Base-by-base conservation (phyloP, 129 eudicot species). In the Apium graveolens region DNA sequence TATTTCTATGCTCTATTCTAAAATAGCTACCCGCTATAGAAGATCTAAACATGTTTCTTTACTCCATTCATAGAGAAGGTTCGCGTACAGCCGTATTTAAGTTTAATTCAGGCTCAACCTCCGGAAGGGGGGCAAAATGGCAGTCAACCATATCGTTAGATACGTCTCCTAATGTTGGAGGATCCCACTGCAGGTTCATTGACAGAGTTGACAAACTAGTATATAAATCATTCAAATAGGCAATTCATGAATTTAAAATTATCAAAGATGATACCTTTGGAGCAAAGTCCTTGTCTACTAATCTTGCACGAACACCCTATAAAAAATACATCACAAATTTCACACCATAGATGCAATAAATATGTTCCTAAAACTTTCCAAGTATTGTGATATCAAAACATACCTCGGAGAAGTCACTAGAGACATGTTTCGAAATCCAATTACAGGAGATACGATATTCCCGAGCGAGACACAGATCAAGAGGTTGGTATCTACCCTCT, bases 231-330 rank as follows among this genome's bases (percentile, higher is more conserved):
- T 12, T 27, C 7, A 26, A 27, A 11, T 12, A 8, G 16, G 53
- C 29, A 73, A 44, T n/a, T 44, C 34, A 31, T 21, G 32, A 21
- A 12, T 41, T 42, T n/a, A 11, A 41, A 72, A 21, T 72, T 42
- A n/a, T 66, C 60, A 34, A 70, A 27, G 76, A 32, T 63, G 34
- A 38, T 83, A 93, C 98, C 96, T 89, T 93, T 18, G 98, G 98
- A 79, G 97, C 85, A 78, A 87, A 93, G 85, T 93, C 98, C 78
- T 93, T 91, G 82, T 93, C 97, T 62, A 93, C 88, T 77, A 93
- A 85, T 84, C 91, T 84, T 78, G 98, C 96, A 60, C 98, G 95
- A 77, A 93, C 86, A 75, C 98, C 98, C 98, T 93, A 78, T 34
- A 75, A 51, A 68, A 68, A 11, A 83, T 21, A 26, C 49, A 41